Conservation (phyloP, 306 rosid genomes). For the Prunus mume region DNA sequence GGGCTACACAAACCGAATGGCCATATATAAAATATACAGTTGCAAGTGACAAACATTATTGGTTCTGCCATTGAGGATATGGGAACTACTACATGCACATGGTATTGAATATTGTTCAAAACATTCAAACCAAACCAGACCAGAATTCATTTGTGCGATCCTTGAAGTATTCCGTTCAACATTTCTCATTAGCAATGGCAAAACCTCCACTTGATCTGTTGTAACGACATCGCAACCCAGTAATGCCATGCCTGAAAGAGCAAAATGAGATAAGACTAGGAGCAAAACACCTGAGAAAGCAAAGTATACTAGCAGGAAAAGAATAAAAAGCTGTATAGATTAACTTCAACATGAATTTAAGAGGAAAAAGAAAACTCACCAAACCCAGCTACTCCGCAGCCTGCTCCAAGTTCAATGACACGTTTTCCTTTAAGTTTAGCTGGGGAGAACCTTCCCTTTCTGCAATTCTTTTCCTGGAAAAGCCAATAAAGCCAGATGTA, state of each 20-base stretch:
- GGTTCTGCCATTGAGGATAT: not conserved
- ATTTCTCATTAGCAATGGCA: constrained; percentile 76
- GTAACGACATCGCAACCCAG: constrained; percentile 80
- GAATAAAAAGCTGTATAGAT: not conserved
- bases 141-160: constrained; percentile 65
- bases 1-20: not conserved
- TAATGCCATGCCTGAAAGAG: constrained; percentile 83
- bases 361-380: constrained; percentile 44
- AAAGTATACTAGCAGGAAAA: constrained; percentile 15
- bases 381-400: constrained; percentile 95
- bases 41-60: not conserved
- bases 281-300: constrained; percentile 4
- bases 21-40: not conserved
- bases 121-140: constrained; percentile 40
- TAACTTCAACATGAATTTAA: constrained; percentile 8
- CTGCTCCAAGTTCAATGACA: constrained; percentile 92
- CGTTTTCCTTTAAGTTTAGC: constrained; percentile 91
- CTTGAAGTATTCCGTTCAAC: constrained; percentile 87
- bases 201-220: constrained; percentile 87
- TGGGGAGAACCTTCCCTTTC: constrained; percentile 84
- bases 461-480: constrained; percentile 75
- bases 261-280: constrained; percentile 27
- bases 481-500: constrained; percentile 4
- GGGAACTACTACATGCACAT: constrained; percentile 11
- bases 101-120: not conserved